Conservation (phyloP, 306 rosid genomes). For the Canavalia ensiformis region DNA sequence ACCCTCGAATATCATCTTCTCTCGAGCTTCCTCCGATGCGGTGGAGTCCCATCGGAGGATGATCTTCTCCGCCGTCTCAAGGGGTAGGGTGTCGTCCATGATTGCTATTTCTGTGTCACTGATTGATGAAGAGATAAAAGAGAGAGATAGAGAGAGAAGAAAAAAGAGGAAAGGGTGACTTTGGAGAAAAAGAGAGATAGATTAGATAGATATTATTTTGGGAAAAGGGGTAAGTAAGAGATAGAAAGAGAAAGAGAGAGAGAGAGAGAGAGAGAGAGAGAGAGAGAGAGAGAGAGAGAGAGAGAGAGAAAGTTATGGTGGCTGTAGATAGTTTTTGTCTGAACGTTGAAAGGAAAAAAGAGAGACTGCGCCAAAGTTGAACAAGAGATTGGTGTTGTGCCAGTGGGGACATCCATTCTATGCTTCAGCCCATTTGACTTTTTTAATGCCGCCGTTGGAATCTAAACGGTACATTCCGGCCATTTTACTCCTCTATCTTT, state of each 20-base stretch:
- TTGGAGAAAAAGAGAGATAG: no score
- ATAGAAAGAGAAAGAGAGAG: neutral
- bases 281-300: neutral
- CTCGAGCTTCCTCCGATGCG: conserved; percentile 82
- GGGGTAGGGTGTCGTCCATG: conserved; percentile 47
- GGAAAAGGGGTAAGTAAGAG: conserved; percentile 1
- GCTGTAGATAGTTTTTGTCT: conserved; percentile 40
- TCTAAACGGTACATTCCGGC: conserved; percentile 36
- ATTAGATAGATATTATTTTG: neutral
- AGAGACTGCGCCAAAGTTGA: conserved; percentile 28
- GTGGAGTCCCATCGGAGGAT: conserved; percentile 96
- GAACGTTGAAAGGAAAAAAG: conserved; percentile 32
- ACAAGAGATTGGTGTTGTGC: neutral
- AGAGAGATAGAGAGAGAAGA: no score
- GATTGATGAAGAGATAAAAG: no score
- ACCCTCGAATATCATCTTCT: conserved; percentile 83
- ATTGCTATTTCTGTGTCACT: no score
- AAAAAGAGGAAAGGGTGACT: no score
- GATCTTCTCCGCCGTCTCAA: conserved; percentile 78
- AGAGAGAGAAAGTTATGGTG: neutral
- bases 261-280: neutral
- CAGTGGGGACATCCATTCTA: conserved; percentile 10
- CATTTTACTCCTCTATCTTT: neutral
- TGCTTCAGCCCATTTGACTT: conserved; percentile 35
- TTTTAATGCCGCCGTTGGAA: conserved; percentile 38